Conservation (phyloP, 2,329 filamentous ascomycete genomes). For the Pestalotiopsis sp. region DNA sequence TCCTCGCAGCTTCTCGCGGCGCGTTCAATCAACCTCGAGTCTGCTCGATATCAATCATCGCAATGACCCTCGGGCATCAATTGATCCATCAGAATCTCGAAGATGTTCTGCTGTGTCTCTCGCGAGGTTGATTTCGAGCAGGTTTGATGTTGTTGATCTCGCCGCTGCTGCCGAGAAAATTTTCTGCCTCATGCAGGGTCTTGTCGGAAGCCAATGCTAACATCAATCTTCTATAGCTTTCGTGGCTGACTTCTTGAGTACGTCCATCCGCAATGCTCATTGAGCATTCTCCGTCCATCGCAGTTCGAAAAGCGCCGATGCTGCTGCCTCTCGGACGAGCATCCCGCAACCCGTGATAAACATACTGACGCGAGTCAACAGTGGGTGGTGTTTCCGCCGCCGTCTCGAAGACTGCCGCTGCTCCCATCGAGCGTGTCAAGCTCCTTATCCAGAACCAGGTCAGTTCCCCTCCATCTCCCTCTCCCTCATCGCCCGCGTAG, state of each 20-base stretch:
- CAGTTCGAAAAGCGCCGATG: slow-evolving; percentile 2
- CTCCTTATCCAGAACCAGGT: slow-evolving; percentile 99
- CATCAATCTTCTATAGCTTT: slow-evolving; percentile 63
- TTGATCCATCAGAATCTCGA: background rate
- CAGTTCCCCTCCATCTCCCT: slow-evolving; percentile 41
- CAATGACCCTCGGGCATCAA: background rate
- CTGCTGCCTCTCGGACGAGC: background rate
- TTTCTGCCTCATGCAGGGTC: slow-evolving; percentile 15
- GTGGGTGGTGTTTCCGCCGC: slow-evolving; percentile 99
- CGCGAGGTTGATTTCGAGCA: background rate
- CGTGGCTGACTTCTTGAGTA: slow-evolving; percentile 98
- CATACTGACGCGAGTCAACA: slow-evolving; percentile 37
- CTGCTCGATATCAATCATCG: background rate
- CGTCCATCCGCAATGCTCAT: slow-evolving; percentile 44
- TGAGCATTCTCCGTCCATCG: slow-evolving; percentile 13
- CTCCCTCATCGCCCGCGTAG: background rate
- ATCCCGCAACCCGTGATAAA: slow-evolving; percentile 17
- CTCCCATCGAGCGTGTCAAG: slow-evolving; percentile 99
- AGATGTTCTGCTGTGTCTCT: background rate
- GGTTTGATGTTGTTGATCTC: background rate
- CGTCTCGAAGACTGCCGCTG: slow-evolving; percentile 99
- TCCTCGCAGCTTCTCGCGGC: slow-evolving; percentile 1
- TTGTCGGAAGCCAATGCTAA: slow-evolving; percentile 31
- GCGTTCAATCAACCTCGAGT: slow-evolving; percentile 14
- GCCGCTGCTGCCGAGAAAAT: slow-evolving; percentile 11